phyloP scores from a whole-genome alignment of 768 basidiomycete genomes.

The Sistotremastrum niveocremeum region DNA sequence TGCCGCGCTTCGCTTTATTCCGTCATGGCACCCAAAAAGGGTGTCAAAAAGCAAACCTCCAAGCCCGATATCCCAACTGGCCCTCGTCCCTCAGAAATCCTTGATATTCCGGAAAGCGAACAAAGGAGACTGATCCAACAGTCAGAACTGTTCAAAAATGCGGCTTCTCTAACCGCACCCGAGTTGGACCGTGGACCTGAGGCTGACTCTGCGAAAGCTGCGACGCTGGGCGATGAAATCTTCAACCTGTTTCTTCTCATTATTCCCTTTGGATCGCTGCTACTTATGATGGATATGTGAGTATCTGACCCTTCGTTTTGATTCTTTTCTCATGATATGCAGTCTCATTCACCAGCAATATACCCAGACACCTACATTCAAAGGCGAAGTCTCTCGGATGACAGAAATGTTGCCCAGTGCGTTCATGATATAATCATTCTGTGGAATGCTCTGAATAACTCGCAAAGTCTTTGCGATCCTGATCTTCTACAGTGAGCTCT shows the following conservation, averaged over 20 bases:
- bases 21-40: no score
- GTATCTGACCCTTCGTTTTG: slow-evolving; percentile 15
- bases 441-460: neutral
- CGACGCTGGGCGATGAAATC: slow-evolving; percentile 47
- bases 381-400: slow-evolving; percentile 42
- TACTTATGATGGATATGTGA: slow-evolving; percentile 78
- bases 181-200: neutral
- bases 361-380: slow-evolving; percentile 38
- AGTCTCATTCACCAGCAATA: slow-evolving; percentile 77
- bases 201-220: no score
- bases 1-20: no score
- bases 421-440: slow-evolving; percentile 14
- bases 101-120: no score
- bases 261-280: slow-evolving; percentile 60
- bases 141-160: neutral
- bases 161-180: neutral
- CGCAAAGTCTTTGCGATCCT: slow-evolving; percentile 34
- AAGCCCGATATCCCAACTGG: no score
- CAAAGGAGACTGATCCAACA: no score
- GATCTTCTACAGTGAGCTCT: slow-evolving; percentile 56
- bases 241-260: slow-evolving; percentile 52
- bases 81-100: no score
- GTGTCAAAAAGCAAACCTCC: no score
- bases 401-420: slow-evolving; percentile 58
- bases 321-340: slow-evolving; percentile 2